Base-by-base conservation (phyloP, 2,329 filamentous ascomycete species). In the Alternaria solani region DNA sequence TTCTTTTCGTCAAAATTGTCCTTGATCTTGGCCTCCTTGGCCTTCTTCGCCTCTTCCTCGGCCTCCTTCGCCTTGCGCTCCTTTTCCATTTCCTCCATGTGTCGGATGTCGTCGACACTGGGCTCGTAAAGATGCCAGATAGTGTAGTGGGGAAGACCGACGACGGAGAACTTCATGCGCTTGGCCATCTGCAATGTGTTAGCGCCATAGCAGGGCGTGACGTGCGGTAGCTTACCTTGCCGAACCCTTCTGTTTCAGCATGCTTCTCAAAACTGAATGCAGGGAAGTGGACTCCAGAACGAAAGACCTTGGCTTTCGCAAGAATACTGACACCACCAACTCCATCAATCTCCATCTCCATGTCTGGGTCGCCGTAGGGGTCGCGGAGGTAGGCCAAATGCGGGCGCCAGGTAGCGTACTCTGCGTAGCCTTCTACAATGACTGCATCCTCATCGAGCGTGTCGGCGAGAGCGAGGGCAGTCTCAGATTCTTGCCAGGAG, bases 91-190 rank as follows among this genome's bases (percentile, higher is more conserved):
- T 97, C 93, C 87, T 94, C 94, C 95, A 99, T 99, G 75, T 98
- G 95, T 61, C 91, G 89, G 64, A 98, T 92, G 73, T 99, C 95
- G 74, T 99, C 95, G 16, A 97, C 92, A 72, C 93, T 97, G n/a
- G 95, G 95, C 80, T 99, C 95, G 82, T 99, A 99, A 73, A 99
- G 85, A 89, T 99, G 95, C 95, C 95, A 99, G 67, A 99, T 97
- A 1, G 93, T 97, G 79, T 99, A 99, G 77, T 99, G 95, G 7
- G 95, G 95, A 47, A 99, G 85, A 32, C 95, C 95, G 59, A 99
- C 91, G 18, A 99, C 95, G 0, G 94, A 97, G 75, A 92, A 98
- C 61, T 91, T 86, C 95, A 99, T 98, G 61, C 92, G 90, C 79
- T 93, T 95, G 16, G 95, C 92, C 95, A 99, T 99, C 94, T 97